A percentile compares a stretch with the other conserved stretches of the same genome.
These are phyloP conservation scores for Nelumbo lutea DNA, from an alignment of 164 flowering plant species.

Conservation along the genomic window DNA sequence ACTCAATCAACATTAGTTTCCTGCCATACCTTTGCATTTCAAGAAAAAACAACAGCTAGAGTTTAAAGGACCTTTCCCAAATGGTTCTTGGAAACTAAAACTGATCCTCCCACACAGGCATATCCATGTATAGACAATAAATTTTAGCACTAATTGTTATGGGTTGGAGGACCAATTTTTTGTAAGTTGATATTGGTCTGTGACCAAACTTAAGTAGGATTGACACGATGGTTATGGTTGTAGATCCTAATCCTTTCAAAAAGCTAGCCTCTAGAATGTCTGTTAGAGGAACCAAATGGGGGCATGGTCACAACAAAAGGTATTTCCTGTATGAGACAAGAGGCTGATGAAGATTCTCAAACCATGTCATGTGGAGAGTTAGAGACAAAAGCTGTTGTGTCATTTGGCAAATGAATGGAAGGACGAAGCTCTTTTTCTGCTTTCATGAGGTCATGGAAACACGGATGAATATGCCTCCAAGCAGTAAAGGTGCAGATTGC, in stretches of 20 bases:
- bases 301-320: background rate
- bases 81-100: too few species aligned
- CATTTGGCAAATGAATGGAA: background rate
- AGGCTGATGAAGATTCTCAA: slow-evolving; percentile 4
- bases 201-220: background rate
- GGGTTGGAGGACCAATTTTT: background rate
- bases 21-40: too few species aligned
- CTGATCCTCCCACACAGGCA: too few species aligned
- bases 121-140: background rate
- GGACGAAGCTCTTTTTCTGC: slow-evolving; percentile 2
- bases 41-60: too few species aligned
- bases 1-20: too few species aligned
- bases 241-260: too few species aligned
- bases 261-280: background rate
- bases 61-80: too few species aligned
- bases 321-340: background rate
- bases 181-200: background rate
- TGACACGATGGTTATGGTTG: too few species aligned
- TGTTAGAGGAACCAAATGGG: background rate
- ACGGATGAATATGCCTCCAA: background rate
- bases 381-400: slow-evolving; percentile 7
- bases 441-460: background rate
- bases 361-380: slow-evolving; percentile 1
- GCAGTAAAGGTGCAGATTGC: background rate
- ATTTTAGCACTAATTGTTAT: background rate